These are phyloP conservation scores for Exophiala alcalophila DNA, from an alignment of 2,329 filamentous ascomycete genomes.

Conservation along the genomic window DNA sequence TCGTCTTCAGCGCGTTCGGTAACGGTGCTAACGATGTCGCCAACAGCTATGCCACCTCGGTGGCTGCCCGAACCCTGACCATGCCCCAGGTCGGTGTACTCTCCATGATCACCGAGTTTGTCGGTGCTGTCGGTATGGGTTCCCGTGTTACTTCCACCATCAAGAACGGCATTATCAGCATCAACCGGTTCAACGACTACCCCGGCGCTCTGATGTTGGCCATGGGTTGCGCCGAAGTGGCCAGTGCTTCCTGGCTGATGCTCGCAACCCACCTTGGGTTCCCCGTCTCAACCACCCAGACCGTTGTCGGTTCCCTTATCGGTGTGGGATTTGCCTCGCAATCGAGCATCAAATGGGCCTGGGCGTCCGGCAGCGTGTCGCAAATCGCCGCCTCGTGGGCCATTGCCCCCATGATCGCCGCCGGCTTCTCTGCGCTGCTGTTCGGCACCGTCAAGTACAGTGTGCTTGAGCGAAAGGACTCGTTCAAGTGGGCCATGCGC, in stretches of 20 bases:
- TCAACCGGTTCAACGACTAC: constrained; percentile 37
- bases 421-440: constrained; percentile 48
- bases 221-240: constrained; percentile 40
- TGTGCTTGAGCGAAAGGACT: constrained; percentile 50
- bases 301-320: constrained; percentile 39
- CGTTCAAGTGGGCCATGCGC: constrained; percentile 50
- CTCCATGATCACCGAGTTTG: constrained; percentile 50
- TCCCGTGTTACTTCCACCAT: constrained; percentile 45
- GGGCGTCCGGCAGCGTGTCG: constrained; percentile 46
- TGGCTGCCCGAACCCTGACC: constrained; percentile 51
- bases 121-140: constrained; percentile 53
- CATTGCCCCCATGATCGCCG: constrained; percentile 50
- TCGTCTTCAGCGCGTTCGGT: constrained; percentile 37
- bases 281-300: constrained; percentile 45
- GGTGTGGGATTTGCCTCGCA: constrained; percentile 36
- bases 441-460: constrained; percentile 51
- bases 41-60: constrained; percentile 54
- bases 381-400: constrained; percentile 49
- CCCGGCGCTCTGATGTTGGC: constrained; percentile 41
- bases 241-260: constrained; percentile 39
- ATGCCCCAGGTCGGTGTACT: constrained; percentile 53
- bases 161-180: constrained; percentile 45
- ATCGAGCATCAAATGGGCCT: constrained; percentile 40
- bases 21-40: constrained; percentile 52
- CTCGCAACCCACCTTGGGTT: constrained; percentile 38